Conservation (phyloP, 1,284 basidiomycete genomes). For the Cutaneotrichosporon dermatis region DNA sequence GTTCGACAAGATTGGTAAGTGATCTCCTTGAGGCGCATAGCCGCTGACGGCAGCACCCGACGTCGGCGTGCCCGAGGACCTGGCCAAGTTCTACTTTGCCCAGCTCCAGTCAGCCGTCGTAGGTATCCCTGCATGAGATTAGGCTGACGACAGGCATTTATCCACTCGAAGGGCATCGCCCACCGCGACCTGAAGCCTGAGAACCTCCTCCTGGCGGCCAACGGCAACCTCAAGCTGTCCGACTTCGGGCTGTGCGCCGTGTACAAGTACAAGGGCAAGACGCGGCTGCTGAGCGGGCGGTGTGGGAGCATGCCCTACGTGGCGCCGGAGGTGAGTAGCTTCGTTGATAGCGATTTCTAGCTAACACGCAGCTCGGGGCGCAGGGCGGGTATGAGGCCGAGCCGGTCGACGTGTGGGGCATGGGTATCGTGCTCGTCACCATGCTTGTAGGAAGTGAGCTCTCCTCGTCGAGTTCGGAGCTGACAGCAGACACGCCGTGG, state of each 20-base stretch:
- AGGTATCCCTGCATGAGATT: too few relatives aligned
- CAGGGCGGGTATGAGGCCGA: constrained; percentile 71
- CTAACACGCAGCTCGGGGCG: constrained; percentile 28
- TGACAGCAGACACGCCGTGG: constrained; percentile 83
- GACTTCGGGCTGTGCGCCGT: constrained; percentile 95
- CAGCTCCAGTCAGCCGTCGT: constrained; percentile 78
- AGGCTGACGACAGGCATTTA: constrained; percentile 69
- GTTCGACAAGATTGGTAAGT: constrained; percentile 92
- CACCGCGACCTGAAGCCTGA: constrained; percentile 97
- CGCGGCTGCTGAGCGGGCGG: constrained; percentile 69
- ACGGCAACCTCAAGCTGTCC: constrained; percentile 77
- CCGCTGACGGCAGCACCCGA: constrained; percentile 65
- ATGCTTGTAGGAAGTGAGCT: constrained; percentile 82
- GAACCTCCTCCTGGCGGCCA: constrained; percentile 76
- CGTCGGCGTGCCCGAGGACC: constrained; percentile 77
- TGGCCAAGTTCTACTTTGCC: constrained; percentile 86
- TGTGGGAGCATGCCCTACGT: constrained; percentile 96
- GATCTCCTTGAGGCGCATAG: too few relatives aligned
- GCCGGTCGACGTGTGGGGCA: constrained; percentile 92
- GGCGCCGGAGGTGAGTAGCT: constrained; percentile 83
- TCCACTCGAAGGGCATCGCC: constrained; percentile 85
- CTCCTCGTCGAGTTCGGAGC: background rate
- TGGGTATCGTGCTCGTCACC: constrained; percentile 93
- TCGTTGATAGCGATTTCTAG: too few relatives aligned
- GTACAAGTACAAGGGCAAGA: constrained; percentile 81